These are phyloP conservation scores for Hymenoscyphus repandus DNA, from an alignment of 2,329 filamentous ascomycete genomes.

Conservation along the genomic window DNA sequence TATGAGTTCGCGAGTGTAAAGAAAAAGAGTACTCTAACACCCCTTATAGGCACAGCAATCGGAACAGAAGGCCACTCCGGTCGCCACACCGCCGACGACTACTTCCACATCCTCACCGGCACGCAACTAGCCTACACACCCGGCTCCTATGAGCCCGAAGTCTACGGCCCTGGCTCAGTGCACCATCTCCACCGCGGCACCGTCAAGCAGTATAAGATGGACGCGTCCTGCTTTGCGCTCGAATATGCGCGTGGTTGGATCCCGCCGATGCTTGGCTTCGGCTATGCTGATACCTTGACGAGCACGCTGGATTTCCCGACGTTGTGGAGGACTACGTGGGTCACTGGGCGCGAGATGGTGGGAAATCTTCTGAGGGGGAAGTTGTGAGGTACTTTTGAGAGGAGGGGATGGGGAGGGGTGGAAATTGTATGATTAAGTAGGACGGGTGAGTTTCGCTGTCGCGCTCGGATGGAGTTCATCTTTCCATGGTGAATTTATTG, in stretches of 20 bases:
- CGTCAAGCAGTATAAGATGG: conserved; percentile 82
- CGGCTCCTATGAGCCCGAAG: conserved; percentile 60
- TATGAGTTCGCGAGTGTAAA: not conserved
- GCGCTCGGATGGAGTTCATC: not conserved
- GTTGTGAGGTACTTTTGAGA: conserved; percentile 35
- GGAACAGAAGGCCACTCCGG: conserved; percentile 86
- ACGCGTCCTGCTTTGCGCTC: conserved; percentile 69
- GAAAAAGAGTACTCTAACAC: not conserved
- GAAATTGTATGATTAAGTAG: not conserved
- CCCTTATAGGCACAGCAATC: conserved; percentile 56
- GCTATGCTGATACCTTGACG: conserved; percentile 73
- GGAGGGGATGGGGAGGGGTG: not conserved
- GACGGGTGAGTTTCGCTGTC: not conserved
- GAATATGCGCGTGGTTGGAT: conserved; percentile 88
- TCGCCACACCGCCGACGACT: conserved; percentile 88
- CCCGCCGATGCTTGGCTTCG: conserved; percentile 87
- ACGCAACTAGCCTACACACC: conserved; percentile 71
- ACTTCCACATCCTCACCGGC: conserved; percentile 84
- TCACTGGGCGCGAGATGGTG: conserved; percentile 75
- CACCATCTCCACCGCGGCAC: conserved; percentile 67
- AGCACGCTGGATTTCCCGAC: conserved; percentile 84
- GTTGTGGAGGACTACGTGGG: conserved; percentile 68
- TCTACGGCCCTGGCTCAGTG: conserved; percentile 64
- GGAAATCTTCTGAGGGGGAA: conserved; percentile 66
- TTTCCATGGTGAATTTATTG: no score